Base-by-base conservation (phyloP, 805 yeast genomes). In the Yamadazyma kitorensis region DNA sequence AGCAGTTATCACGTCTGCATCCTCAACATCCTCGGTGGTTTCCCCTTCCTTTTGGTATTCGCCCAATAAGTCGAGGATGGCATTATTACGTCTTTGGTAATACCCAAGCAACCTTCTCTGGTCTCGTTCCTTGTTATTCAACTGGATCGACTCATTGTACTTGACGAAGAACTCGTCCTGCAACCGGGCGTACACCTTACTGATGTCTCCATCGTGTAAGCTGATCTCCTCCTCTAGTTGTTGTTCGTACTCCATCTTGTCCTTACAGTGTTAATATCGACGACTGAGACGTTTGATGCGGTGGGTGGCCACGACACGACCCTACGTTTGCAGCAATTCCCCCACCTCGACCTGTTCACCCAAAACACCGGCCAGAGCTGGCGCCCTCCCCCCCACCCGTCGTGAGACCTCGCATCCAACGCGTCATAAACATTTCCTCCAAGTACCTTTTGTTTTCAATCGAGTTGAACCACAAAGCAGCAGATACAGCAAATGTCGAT, bases 401-500 rank as follows among this genome's bases (percentile, higher is more conserved):
- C n/a, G n/a, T n/a, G n/a, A n/a, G n/a, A n/a, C n/a, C n/a, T n/a
- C n/a, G n/a, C n/a, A n/a, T 11, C 15, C 7, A 24, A 9, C 27
- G 15, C 27, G 27, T 24, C 15, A 9, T 12, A 24, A n/a, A 24
- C 27, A 8, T n/a, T n/a, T n/a, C n/a, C n/a, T n/a, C n/a, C 11
- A 9, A 9, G 10, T 9, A 9, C 11, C 11, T 11, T 9, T 21
- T 21, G 9, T 21, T 21, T 9, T n/a, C n/a, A n/a, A n/a, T n/a
- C n/a, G 27, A 16, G 27, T 25, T 8, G 8, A 8, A 6, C 12
- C 13, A 23, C 8, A 23, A 9, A 29, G 14, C 4, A 14, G 22
- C 15, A 48, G 22, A 7, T 13, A n/a, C 6, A 13, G n/a, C 6
- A 13, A 16, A 89, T 89, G 98, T 89, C 97, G 8, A 89, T 89